A percentile compares a stretch with the other conserved stretches of the same genome.
These are phyloP conservation scores for Amanita exitialis DNA, from an alignment of 768 basidiomycete genomes.

Conservation along the genomic window DNA sequence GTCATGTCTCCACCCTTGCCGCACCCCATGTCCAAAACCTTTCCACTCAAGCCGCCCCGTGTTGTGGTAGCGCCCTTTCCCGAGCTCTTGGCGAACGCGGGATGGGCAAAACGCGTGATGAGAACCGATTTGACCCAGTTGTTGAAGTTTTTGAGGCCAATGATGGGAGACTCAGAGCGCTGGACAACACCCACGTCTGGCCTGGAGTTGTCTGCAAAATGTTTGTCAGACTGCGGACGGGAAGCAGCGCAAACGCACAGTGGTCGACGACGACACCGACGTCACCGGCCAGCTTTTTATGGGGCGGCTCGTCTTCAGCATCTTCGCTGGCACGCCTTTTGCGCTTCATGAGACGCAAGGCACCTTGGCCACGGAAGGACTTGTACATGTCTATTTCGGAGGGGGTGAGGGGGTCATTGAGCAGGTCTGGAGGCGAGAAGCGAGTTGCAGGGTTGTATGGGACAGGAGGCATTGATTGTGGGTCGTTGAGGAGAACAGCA, in stretches of 20 bases:
- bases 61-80: constrained; percentile 14
- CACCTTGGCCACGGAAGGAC: constrained; percentile 46
- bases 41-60: constrained; percentile 35
- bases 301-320: constrained; percentile 20
- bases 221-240: constrained; percentile 1
- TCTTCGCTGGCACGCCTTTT: constrained; percentile 33
- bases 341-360: constrained; percentile 41
- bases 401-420: constrained; percentile 55
- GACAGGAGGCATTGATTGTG: constrained; percentile 22
- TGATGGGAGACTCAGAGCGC: constrained; percentile 85
- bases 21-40: constrained; percentile 93
- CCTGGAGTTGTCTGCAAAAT: constrained; percentile 70
- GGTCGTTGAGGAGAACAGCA: constrained; percentile 59
- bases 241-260: constrained; percentile 38
- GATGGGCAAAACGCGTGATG: constrained; percentile 82
- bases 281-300: constrained; percentile 54
- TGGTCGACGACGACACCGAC: constrained; percentile 67
- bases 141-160: constrained; percentile 95
- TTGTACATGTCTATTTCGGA: constrained; percentile 53
- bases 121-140: constrained; percentile 99
- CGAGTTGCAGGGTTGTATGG: constrained; percentile 61
- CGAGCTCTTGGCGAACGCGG: constrained; percentile 40
- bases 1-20: constrained; percentile 98
- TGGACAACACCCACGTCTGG: constrained; percentile 85
- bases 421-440: constrained; percentile 47